Evolutionary conservation across 2,329 filamentous ascomycete species (phyloP).

Genomic region (Xylaria sp.): DNA sequence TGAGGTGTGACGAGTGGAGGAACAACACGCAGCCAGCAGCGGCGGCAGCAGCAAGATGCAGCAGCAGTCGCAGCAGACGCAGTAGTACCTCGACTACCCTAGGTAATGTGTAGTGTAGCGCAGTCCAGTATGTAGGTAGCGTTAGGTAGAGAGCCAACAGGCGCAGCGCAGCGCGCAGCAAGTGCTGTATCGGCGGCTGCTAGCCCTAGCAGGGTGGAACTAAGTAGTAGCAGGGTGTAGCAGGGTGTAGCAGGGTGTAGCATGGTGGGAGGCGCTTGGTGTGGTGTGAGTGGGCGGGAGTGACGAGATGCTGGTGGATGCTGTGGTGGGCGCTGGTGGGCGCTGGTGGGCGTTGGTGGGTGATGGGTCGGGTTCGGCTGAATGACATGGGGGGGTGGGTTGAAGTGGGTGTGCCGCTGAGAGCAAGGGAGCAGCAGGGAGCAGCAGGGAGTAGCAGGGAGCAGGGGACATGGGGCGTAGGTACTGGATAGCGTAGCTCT

Average conservation of each 20-base stretch:
- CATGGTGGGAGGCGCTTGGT: not conserved
- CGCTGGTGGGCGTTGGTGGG: not conserved
- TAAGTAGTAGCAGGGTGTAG: not conserved
- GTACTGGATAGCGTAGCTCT: too few species aligned
- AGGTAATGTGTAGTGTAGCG: too few species aligned
- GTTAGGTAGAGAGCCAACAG: too few species aligned
- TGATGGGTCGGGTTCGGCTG: constrained; percentile 27
- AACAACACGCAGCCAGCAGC: constrained; percentile 6
- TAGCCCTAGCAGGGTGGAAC: constrained; percentile 1
- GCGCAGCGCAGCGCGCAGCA: not conserved
- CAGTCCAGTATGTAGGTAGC: too few species aligned
- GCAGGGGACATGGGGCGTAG: constrained; percentile 20
- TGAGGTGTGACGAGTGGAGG: constrained; percentile 28
- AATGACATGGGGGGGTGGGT: constrained; percentile 23
- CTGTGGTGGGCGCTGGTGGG: not conserved
- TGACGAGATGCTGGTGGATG: constrained; percentile 22
- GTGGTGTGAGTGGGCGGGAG: constrained; percentile 27
- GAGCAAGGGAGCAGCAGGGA: not conserved
- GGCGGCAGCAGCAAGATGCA: constrained; percentile 9
- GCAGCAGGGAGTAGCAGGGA: not conserved
- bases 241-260: not conserved
- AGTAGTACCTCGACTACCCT: not conserved
- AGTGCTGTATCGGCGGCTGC: constrained; percentile 10
- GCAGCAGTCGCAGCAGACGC: not conserved
- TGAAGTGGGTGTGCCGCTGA: constrained; percentile 21